A percentile compares a stretch with the other conserved stretches of the same genome.
phyloP scores from a whole-genome alignment of 2,329 filamentous ascomycete species.

The Xylaria sp. region DNA sequence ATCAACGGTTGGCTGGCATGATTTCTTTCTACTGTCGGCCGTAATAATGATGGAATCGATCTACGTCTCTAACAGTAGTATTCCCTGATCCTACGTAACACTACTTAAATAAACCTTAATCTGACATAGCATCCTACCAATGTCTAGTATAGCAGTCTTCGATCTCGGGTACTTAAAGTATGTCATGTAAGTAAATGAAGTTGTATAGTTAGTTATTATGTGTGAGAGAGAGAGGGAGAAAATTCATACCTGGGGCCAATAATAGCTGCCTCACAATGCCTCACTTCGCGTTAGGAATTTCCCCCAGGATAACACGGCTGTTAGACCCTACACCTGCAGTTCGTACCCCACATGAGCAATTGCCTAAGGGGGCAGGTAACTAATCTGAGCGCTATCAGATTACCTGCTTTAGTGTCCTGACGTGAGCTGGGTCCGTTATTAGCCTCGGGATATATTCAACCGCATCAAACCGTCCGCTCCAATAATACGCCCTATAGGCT shows the following conservation, averaged over 20 bases:
- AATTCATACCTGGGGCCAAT: background rate
- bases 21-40: background rate
- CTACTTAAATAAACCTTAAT: too few species aligned
- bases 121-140: background rate
- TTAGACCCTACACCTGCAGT: too few species aligned
- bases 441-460: conserved; percentile 22
- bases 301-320: too few species aligned
- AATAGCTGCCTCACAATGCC: too few species aligned
- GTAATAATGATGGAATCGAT: background rate
- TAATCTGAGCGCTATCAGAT: conserved; percentile 13
- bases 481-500: conserved; percentile 1
- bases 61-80: background rate
- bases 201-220: background rate
- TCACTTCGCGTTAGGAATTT: too few species aligned
- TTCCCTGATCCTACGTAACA: too few species aligned
- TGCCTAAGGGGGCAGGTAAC: conserved; percentile 26
- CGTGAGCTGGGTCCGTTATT: background rate
- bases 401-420: background rate
- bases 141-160: background rate
- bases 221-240: background rate
- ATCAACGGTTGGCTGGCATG: background rate
- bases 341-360: conserved; percentile 10
- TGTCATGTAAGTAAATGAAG: background rate
- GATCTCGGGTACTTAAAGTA: background rate
- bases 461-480: conserved; percentile 23